phyloP scores from a whole-genome alignment of 164 flowering plant genomes.

The Tetracentron sinense region DNA sequence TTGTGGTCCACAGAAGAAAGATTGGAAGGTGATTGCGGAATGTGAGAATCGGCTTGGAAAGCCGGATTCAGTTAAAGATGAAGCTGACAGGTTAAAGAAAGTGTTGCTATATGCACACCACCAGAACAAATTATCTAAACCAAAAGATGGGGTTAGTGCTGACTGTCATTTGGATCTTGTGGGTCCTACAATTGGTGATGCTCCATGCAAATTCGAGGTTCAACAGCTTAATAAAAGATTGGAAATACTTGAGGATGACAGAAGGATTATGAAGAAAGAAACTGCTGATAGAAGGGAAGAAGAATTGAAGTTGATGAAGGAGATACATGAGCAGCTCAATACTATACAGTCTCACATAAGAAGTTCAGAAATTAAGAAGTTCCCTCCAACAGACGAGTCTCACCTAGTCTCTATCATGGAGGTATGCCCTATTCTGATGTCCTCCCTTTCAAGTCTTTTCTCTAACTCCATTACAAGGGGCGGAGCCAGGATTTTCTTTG shows the following conservation, averaged over 20 bases:
- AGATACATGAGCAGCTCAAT: conserved; percentile 52
- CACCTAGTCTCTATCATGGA: conserved; percentile 36
- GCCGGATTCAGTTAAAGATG: conserved; percentile 30
- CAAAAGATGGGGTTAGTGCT: conserved; percentile 14
- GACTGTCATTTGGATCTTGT: conserved; percentile 18
- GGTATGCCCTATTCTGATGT: conserved; percentile 34
- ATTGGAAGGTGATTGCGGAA: conserved; percentile 15
- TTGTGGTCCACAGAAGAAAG: conserved; percentile 16
- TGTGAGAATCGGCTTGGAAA: conserved; percentile 28
- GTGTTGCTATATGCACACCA: conserved; percentile 10
- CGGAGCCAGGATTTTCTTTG: too few species aligned
- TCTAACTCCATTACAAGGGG: neutral
- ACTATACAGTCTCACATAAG: conserved; percentile 44
- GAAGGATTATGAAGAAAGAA: conserved; percentile 28
- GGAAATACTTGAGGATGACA: conserved; percentile 46
- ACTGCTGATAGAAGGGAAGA: conserved; percentile 32
- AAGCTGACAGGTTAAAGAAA: conserved; percentile 27
- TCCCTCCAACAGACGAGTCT: conserved; percentile 29
- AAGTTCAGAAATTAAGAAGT: conserved; percentile 27
- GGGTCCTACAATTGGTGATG: conserved; percentile 12
- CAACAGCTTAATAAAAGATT: conserved; percentile 38
- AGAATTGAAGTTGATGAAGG: conserved; percentile 49
- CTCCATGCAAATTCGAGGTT: conserved; percentile 26
- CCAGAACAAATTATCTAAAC: conserved; percentile 20
- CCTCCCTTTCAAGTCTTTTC: neutral